phyloP scores from a whole-genome alignment of 2,329 filamentous ascomycete genomes.

The Xylaria sp. region DNA sequence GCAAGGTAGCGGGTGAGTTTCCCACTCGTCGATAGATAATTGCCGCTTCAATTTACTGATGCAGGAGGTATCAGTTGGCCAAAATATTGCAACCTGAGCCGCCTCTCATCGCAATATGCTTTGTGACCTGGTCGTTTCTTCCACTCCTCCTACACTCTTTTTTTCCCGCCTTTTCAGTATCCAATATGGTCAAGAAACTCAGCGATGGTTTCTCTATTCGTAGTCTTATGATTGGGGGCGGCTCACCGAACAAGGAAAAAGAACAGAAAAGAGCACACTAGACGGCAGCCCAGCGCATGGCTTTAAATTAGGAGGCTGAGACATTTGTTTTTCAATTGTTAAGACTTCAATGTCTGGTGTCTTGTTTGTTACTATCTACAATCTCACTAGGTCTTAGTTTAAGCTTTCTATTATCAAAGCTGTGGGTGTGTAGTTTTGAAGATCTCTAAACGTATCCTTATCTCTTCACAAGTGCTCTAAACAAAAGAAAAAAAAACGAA shows the following conservation, averaged over 20 bases:
- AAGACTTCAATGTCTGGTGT: not conserved
- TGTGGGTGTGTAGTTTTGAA: too few relatives aligned
- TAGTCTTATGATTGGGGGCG: not conserved
- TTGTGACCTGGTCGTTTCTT: too few relatives aligned
- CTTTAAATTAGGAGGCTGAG: not conserved
- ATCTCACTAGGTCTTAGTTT: too few relatives aligned
- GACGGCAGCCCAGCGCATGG: not conserved
- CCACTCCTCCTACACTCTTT: not conserved
- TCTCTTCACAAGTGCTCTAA: too few relatives aligned
- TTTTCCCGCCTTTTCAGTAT: not conserved
- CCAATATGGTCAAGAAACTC: not conserved
- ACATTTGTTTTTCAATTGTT: not conserved
- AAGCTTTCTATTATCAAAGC: too few relatives aligned
- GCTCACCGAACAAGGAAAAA: not conserved
- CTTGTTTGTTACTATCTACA: too few relatives aligned
- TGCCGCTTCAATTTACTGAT: not conserved
- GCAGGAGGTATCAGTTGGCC: not conserved
- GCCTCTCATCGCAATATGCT: not conserved
- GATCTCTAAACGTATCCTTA: too few relatives aligned
- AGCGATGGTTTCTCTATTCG: not conserved
- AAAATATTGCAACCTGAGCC: not conserved
- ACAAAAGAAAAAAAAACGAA: too few relatives aligned
- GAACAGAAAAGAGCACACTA: not conserved
- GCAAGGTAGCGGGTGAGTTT: not conserved
- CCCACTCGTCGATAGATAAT: not conserved